phyloP scores from a whole-genome alignment of 169 alveolate genomes.

The Plasmodium knowlesi region DNA sequence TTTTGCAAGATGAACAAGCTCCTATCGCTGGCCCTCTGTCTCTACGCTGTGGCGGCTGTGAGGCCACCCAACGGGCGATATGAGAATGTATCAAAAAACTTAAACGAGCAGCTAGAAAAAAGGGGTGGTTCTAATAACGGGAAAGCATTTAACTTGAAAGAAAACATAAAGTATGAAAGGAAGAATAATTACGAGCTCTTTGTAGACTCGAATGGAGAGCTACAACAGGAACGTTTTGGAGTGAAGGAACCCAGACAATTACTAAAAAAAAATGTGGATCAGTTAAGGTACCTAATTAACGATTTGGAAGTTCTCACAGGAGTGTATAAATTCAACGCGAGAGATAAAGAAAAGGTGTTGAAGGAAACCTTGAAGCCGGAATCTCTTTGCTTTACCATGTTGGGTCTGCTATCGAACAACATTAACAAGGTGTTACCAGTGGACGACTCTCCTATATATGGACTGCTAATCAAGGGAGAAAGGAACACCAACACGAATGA shows the following conservation, averaged over 20 bases:
- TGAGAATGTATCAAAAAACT: background rate
- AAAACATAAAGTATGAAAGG: conserved; percentile 45
- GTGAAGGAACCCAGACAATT: conserved; percentile 67
- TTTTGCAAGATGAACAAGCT: conserved; percentile 33
- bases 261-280: conserved; percentile 17
- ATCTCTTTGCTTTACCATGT: conserved; percentile 51
- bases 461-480: conserved; percentile 42
- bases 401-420: conserved; percentile 11
- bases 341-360: conserved; percentile 59
- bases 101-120: background rate
- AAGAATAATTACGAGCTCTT: conserved; percentile 59
- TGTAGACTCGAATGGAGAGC: conserved; percentile 15
- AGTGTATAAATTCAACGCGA: conserved; percentile 19
- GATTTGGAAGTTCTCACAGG: conserved; percentile 50
- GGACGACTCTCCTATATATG: conserved; percentile 48
- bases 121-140: background rate
- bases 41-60: conserved; percentile 22
- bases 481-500: background rate
- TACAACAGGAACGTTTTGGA: conserved; percentile 18
- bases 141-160: conserved; percentile 38
- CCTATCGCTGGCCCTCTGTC: background rate
- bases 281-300: conserved; percentile 42
- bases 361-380: conserved; percentile 61
- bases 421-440: conserved; percentile 14
- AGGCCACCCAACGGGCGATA: background rate